Percentiles rank a stretch among this genome's conserved stretches.
phyloP scores from a whole-genome alignment of 495 filamentous ascomycete genomes.

The Aspergillus sclerotiicarbonarius region DNA sequence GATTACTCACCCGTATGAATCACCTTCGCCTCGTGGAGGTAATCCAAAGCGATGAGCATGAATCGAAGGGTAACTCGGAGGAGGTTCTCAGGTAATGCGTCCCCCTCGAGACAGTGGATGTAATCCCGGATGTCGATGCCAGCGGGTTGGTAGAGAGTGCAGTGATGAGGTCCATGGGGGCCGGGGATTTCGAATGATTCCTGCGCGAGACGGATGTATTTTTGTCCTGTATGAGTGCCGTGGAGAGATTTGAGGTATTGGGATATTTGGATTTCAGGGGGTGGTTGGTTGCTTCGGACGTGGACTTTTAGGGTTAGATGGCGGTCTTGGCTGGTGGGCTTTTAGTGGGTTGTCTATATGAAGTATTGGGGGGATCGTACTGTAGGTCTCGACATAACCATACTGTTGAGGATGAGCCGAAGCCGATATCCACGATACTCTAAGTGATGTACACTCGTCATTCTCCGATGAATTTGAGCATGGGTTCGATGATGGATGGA shows the following conservation, averaged over 20 bases:
- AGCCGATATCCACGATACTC: no score
- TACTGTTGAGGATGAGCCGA: no score
- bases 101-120: constrained; percentile 19
- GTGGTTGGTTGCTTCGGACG: constrained; percentile 13
- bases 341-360: no score
- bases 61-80: constrained; percentile 27
- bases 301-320: constrained; percentile 30
- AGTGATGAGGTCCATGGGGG: constrained; percentile 39
- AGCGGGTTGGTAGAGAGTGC: constrained; percentile 41
- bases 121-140: constrained; percentile 29
- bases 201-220: constrained; percentile 30
- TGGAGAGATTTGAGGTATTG: constrained; percentile 24
- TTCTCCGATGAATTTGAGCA: no score
- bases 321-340: neutral
- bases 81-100: constrained; percentile 18
- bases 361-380: constrained; percentile 8
- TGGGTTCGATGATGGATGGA: no score
- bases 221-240: constrained; percentile 29
- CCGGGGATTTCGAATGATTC: constrained; percentile 40
- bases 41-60: constrained; percentile 40
- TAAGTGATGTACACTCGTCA: no score
- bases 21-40: constrained; percentile 36
- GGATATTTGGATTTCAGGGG: constrained; percentile 35
- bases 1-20: constrained; percentile 41
- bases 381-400: neutral